These are phyloP conservation scores for Asclepias syriaca DNA, from an alignment of 257 asterid species.

Conservation along the genomic window DNA sequence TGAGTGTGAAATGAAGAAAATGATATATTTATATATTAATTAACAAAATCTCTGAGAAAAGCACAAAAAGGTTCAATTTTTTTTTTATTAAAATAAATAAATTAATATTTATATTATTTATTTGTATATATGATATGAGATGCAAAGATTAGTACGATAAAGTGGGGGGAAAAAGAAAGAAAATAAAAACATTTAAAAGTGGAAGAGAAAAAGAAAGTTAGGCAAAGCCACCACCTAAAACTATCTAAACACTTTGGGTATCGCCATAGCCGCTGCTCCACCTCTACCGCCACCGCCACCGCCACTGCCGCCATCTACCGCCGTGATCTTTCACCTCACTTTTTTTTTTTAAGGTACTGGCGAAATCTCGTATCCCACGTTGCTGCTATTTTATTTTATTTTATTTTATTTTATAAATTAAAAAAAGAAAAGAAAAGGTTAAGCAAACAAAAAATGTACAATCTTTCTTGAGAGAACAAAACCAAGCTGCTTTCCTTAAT, in stretches of 20 bases:
- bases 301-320: slow-evolving; percentile 4
- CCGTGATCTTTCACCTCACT: neutral
- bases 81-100: too few relatives aligned
- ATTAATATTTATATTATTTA: too few relatives aligned
- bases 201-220: slow-evolving; percentile 16
- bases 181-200: slow-evolving; percentile 8
- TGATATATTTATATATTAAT: neutral
- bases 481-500: neutral
- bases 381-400: neutral
- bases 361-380: neutral
- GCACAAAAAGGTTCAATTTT: slow-evolving; percentile 9
- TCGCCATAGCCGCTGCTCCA: neutral
- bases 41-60: neutral
- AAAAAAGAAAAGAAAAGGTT: too few relatives aligned
- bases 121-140: neutral
- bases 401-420: neutral
- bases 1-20: slow-evolving; percentile 50
- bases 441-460: neutral
- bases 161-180: neutral
- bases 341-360: neutral
- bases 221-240: slow-evolving; percentile 20
- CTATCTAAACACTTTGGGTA: slow-evolving; percentile 1
- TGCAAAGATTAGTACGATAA: neutral
- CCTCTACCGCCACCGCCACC: neutral
- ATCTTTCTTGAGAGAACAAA: neutral